Conservation (phyloP, 257 asterid species). For the Solanum pimpinellifolium region DNA sequence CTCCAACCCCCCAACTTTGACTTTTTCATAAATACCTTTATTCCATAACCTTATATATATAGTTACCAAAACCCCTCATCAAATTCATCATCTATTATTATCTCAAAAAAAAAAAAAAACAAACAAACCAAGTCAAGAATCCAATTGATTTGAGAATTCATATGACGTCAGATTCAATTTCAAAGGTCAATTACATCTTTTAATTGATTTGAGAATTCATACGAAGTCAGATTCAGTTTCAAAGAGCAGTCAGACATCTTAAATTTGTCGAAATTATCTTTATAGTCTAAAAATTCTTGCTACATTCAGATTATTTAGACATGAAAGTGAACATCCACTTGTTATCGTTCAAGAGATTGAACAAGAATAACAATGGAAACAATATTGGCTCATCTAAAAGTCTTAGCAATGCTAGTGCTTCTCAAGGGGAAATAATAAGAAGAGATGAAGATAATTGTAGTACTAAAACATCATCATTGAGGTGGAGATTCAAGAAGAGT, state of each 20-base stretch:
- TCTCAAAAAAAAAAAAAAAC: background rate
- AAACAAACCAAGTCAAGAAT: background rate
- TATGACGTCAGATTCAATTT: background rate
- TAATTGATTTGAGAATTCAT: background rate
- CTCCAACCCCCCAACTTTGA: background rate
- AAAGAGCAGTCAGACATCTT: background rate
- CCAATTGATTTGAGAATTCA: background rate
- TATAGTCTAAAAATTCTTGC: background rate
- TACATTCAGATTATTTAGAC: background rate
- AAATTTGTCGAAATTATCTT: background rate
- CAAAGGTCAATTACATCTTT: background rate
- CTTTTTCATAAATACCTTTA: background rate
- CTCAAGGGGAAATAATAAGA: background rate
- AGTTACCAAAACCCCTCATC: background rate
- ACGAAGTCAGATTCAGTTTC: background rate
- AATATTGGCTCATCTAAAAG: background rate
- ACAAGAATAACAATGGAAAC: conserved; percentile 9
- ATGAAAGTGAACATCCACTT: conserved; percentile 34
- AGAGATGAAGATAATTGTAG: background rate
- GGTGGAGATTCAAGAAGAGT: conserved; percentile 26
- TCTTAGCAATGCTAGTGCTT: background rate
- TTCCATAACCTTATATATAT: background rate
- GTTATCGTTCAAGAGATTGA: conserved; percentile 37
- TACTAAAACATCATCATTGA: conserved; percentile 6
- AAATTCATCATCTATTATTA: background rate